A percentile compares a stretch with the other conserved stretches of the same genome.
phyloP scores from a whole-genome alignment of 2,329 filamentous ascomycete species.

The Alternaria novae-zelandiae region DNA sequence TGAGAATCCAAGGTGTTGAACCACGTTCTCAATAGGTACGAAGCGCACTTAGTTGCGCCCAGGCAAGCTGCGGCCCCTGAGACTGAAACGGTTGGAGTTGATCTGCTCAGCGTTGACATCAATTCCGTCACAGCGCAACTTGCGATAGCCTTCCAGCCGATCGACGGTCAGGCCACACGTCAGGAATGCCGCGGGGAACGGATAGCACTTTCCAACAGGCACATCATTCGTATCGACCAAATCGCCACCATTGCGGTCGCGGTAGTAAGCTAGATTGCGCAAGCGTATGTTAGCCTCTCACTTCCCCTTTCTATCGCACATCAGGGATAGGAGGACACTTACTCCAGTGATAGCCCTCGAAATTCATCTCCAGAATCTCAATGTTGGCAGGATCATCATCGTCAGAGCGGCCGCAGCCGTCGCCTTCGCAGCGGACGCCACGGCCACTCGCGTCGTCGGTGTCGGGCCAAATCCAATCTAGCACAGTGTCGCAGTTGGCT shows the following conservation, averaged over 20 bases:
- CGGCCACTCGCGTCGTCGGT: not conserved
- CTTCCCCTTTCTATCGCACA: not conserved
- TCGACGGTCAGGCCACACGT: not conserved
- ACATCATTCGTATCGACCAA: not conserved
- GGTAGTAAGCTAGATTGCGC: not conserved
- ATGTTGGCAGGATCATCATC: not conserved
- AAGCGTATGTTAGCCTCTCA: not conserved
- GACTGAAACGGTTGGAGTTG: not conserved
- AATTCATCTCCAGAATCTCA: not conserved
- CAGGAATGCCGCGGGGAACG: not conserved
- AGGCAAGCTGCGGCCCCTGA: not conserved
- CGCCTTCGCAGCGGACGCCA: not conserved
- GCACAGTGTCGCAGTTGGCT: not conserved
- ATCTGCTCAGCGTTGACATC: not conserved
- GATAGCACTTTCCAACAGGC: not conserved
- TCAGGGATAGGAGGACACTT: not conserved
- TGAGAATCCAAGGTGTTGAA: not conserved
- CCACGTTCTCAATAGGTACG: not conserved
- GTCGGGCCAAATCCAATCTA: not conserved
- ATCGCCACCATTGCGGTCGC: not conserved
- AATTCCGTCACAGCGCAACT: not conserved
- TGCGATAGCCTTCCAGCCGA: not conserved
- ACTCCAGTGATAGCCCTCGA: not conserved
- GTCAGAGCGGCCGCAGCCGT: not conserved
- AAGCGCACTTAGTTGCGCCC: not conserved